Base-by-base conservation (phyloP, 2,329 filamentous ascomycete species). In the Davidsoniella virescens region DNA sequence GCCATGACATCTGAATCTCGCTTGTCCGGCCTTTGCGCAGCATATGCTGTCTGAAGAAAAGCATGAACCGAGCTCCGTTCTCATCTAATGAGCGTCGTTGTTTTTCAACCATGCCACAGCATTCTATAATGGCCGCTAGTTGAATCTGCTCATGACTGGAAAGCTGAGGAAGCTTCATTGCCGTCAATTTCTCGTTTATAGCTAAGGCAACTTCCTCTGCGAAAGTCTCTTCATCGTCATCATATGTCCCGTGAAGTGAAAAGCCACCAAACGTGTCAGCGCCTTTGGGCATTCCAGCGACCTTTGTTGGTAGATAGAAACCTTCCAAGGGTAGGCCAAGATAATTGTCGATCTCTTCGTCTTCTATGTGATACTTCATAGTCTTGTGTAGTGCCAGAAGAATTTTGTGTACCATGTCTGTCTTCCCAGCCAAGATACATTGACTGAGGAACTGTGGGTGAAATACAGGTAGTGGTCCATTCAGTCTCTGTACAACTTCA, bases 361-460 rank as follows among this genome's bases (percentile, higher is more conserved):
- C 87, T 55, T 88, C 79, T 0, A 82, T 78, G 63, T 83, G 85
- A 56, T 85, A 94, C 59, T 88, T 94, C 47, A 98, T 66, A 12
- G 77, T 82, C 57, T 80, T 77, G 58, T 87, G 73, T 18, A 98
- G 67, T 5, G 76, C 76, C 47, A 84, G 68, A 25, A 96, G 64
- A 8, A 94, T 78, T 8, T 71, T 71, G 56, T 87, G 81, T 2
- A 92, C 86, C 5, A 87, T 63, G 3, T 65, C 62, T 33, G 74
- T 73, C 61, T 94, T 94, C 1, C 88, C 90, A 17, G 80, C 75
- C 23, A 94, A 69, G 37, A 94, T 86, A 58, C 84, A 90, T 62
- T 95, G 85, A 48, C 84, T 83, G 23, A 96, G 66, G 52, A 94
- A 85, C 59, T 94, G 87, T 0, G 92, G 92, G 59, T 98, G 90